Evolutionary conservation across 202 grass and related monocot genomes (phyloP), one percentile per base, ranked within the genome.

Genomic region (Panicum hallii): DNA sequence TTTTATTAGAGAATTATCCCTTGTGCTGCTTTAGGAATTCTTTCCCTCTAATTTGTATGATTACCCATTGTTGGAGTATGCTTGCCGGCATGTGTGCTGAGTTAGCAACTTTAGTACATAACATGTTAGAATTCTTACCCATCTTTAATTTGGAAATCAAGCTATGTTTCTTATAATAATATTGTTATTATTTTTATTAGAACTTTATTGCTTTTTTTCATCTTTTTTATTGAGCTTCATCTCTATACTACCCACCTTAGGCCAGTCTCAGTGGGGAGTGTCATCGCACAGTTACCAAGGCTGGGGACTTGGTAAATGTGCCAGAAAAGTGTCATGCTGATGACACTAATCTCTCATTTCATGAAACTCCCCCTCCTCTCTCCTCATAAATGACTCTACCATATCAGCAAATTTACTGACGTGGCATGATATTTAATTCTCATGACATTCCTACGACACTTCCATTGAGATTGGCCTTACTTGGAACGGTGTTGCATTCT

Each of bases 41-140:
- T 68, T 0, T 30, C n/a, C 38, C 4, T 1, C 28, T 89, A 78
- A 62, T 28, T 63, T 77, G 41, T 67, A 34, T 57, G 20, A 72
- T 32, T 77, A 15, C 63, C 10, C 63, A 89, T 70, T 84, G 10
- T 36, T 83, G 9, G 9, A 63, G 36, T 48, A 32, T 32, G 32
- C 32, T 13, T 67, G 70, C 74, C 3, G 17, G 22, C 63, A 26
- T 70, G 41, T 34, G 7, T 15, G 36, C 10, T 48, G 42, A 65
- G 19, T 66, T 73, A 78, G 12, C 34, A 40, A 48, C 26, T 32
- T 47, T 49, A 22, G 9, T 72, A 10, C 16, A 19, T 26, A 52
- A 22, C 14, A 72, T 72, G 48, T 32, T 19, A 72, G 14, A 38
- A 19, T 71, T 23, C 30, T 26, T 65, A 34, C 12, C 5, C 11